Evolutionary conservation across 768 basidiomycete species (phyloP).

Genomic region (Sistotremastrum niveocremeum): DNA sequence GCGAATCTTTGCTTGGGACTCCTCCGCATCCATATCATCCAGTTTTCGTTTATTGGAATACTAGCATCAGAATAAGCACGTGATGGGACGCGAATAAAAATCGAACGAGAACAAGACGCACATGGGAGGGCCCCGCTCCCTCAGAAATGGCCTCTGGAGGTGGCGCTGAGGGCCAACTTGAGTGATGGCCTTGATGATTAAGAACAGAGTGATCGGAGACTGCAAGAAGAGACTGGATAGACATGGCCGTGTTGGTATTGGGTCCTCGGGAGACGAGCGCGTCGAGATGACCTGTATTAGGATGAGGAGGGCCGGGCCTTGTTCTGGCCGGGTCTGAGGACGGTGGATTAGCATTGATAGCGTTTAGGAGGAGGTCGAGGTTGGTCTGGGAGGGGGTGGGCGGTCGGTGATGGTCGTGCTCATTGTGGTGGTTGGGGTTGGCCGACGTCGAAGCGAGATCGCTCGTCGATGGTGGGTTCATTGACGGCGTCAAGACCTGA

Average conservation of each 20-base stretch:
- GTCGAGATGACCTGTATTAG: conserved; percentile 23
- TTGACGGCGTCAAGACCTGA: no score
- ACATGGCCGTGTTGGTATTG: conserved; percentile 17
- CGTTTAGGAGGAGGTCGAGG: conserved; percentile 25
- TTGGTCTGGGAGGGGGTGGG: conserved; percentile 27
- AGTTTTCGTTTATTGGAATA: conserved; percentile 58
- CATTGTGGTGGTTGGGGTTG: conserved; percentile 20
- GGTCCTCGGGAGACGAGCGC: conserved; percentile 23
- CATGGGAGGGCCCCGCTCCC: conserved; percentile 1
- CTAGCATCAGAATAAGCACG: conserved; percentile 18
- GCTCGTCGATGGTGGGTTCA: no score
- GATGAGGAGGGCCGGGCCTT: conserved; percentile 20
- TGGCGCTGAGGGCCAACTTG: conserved; percentile 10
- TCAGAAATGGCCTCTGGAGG: conserved; percentile 5
- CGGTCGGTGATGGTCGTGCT: conserved; percentile 36
- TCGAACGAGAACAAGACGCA: conserved; percentile 8
- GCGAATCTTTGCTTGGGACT: conserved; percentile 67
- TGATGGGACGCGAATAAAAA: conserved; percentile 6
- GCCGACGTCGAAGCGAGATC: no score
- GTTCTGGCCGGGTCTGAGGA: conserved; percentile 18
- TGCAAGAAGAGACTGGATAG: conserved; percentile 15
- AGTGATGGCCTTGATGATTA: conserved; percentile 9
- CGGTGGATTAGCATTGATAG: conserved; percentile 15
- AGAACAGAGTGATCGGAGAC: conserved; percentile 7
- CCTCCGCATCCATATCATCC: conserved; percentile 45